A percentile compares a stretch with the other conserved stretches of the same genome.
Evolutionary conservation across 169 alveolate genomes (phyloP).

Genomic region (Sarcocystis neurona): DNA sequence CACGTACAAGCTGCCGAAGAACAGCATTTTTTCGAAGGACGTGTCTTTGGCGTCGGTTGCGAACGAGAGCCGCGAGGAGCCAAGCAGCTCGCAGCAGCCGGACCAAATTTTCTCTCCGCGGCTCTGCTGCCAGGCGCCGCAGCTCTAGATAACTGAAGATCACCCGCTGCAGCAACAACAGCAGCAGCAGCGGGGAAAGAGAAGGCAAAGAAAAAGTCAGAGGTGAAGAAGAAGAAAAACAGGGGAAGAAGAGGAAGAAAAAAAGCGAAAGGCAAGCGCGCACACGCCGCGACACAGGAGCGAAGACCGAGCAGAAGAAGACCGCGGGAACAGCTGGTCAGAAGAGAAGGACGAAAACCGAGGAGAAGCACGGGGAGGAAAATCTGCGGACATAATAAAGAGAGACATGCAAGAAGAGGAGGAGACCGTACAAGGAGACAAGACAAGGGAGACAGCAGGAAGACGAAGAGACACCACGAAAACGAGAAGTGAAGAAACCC

Average conservation of each 20-base stretch:
- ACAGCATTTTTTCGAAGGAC: neutral
- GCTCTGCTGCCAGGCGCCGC: conserved; percentile 9
- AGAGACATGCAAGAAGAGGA: neutral
- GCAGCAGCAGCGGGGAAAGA: neutral
- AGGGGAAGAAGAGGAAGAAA: too few species aligned
- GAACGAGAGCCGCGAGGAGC: conserved; percentile 23
- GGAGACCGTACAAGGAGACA: neutral
- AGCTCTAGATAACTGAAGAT: conserved; percentile 14
- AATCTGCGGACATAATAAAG: neutral
- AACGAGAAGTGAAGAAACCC: too few species aligned
- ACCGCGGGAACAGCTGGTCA: neutral
- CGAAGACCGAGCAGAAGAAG: conserved; percentile 15
- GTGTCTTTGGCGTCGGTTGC: conserved; percentile 19
- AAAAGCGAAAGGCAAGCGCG: too few species aligned
- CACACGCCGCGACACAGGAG: too few species aligned
- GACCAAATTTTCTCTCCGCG: neutral
- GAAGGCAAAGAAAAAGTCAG: too few species aligned
- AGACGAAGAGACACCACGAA: too few species aligned
- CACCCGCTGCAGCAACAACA: conserved; percentile 12
- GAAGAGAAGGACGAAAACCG: neutral
- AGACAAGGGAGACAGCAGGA: too few species aligned
- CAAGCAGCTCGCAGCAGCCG: conserved; percentile 33
- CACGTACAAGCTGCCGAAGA: conserved; percentile 32
- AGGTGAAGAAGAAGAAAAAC: too few species aligned
- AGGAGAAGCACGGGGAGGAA: neutral